Base-by-base conservation (phyloP, 163 green algal genomes). In the Chloroidium sp. region DNA sequence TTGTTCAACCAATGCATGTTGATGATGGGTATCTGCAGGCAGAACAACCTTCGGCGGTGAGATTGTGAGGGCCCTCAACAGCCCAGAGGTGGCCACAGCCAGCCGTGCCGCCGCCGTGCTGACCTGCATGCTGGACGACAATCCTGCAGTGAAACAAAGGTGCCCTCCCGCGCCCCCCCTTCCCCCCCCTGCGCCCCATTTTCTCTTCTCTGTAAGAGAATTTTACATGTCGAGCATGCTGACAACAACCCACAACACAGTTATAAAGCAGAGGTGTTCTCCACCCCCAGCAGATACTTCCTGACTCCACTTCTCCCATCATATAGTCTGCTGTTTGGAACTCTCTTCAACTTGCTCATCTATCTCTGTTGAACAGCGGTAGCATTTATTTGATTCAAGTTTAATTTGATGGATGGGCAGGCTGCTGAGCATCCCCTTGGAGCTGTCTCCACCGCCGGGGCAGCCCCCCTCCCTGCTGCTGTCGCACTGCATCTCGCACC, bases 101-200 rank as follows among this genome's bases (percentile, higher is more conserved):
- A 69, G 58, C 1, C 85, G 86, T 69, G 90, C 89, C 0, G 88
- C 89, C 0, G 72, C n/a, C 12, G 87, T 90, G 68, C 79, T 96
- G 79, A 60, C 82, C 12, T 82, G 90, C 69, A 80, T 95, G 61
- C 82, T 96, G 36, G 75, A 79, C 0, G 85, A 80, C 75, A 94
- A 92, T 84, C 1, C 78, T 14, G 72, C 69, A 2, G 85, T 75
- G 36, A 93, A 94, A 82, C 62, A 88, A 74, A 82, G 82, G 76
- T 85, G 92, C 69, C 81, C 93, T 69, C 61, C 75, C 10, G 84
- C 89, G 69, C 86, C 87, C 1, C 64, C 93, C n/a, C 79, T 90
- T 76, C 67, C 59, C 79, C 82, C 59, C 4, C 77, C 69, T 74
- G 68, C 36, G 36, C 36, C 36, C 36, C 36, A 36, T 36, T 36